Conservation (phyloP, 2,329 filamentous ascomycete species). For the Anthostomella pinea region DNA sequence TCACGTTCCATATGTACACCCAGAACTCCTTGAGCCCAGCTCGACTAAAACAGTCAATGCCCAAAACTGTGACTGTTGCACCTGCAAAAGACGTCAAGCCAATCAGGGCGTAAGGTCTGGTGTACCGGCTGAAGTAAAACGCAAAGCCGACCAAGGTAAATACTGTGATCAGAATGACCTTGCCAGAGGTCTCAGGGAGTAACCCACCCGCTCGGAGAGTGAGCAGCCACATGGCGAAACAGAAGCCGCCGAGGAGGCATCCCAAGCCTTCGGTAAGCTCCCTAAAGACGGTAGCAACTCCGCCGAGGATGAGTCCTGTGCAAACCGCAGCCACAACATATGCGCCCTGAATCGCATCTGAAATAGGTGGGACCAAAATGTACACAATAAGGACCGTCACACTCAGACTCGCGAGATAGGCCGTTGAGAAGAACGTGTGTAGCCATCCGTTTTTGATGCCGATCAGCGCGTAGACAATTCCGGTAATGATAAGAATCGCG, state of each 20-base stretch:
- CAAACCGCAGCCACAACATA: conserved; percentile 78
- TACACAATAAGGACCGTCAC: conserved; percentile 84
- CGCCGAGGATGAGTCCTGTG: conserved; percentile 72
- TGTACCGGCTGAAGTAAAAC: conserved; percentile 77
- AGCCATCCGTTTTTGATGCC: conserved; percentile 81
- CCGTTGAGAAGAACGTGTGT: conserved; percentile 77
- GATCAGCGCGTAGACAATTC: conserved; percentile 68
- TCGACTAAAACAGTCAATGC: conserved; percentile 85
- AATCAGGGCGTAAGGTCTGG: conserved; percentile 76
- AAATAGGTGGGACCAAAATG: conserved; percentile 77
- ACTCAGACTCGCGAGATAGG: conserved; percentile 68
- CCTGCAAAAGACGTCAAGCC: conserved; percentile 75
- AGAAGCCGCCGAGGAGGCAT: conserved; percentile 84
- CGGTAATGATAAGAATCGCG: conserved; percentile 69
- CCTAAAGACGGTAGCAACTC: conserved; percentile 70
- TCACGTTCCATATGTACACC: conserved; percentile 86
- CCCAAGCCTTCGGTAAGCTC: conserved; percentile 80
- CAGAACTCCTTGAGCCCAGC: conserved; percentile 96
- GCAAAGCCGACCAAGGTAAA: conserved; percentile 67
- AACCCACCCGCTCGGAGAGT: conserved; percentile 74
- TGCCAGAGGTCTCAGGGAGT: conserved; percentile 58
- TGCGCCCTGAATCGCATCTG: conserved; percentile 74
- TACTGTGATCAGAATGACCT: conserved; percentile 70
- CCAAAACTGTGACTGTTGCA: conserved; percentile 73
- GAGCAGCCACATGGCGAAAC: conserved; percentile 86